Evolutionary conservation across 1,284 basidiomycete species (phyloP).

Genomic region (Ustilago loliicola): DNA sequence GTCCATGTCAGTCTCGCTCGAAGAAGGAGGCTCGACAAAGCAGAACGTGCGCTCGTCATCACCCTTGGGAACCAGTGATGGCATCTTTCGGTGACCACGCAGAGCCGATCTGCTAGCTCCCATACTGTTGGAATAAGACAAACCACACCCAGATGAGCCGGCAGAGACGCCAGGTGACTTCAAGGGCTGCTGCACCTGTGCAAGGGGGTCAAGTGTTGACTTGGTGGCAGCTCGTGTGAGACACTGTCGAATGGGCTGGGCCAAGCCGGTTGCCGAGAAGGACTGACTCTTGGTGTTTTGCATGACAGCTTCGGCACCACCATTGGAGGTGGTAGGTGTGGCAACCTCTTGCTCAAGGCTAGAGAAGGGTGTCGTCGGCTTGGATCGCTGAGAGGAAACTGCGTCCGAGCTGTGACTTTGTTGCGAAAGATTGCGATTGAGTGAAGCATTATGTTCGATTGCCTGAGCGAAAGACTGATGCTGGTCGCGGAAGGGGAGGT

Average conservation of each 20-base stretch:
- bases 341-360: neutral
- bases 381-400: constrained; percentile 9
- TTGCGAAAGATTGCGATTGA: constrained; percentile 21
- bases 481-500: constrained; percentile 32
- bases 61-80: constrained; percentile 35
- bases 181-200: constrained; percentile 1
- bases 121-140: constrained; percentile 25
- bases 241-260: constrained; percentile 25
- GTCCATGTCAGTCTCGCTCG: constrained; percentile 25
- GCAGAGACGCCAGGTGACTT: constrained; percentile 7
- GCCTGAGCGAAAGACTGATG: constrained; percentile 35
- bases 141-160: neutral
- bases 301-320: neutral
- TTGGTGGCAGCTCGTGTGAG: constrained; percentile 35
- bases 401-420: constrained; percentile 25
- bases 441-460: constrained; percentile 17
- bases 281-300: constrained; percentile 33
- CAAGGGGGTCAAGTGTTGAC: constrained; percentile 18
- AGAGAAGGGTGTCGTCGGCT: constrained; percentile 1
- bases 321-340: constrained; percentile 7
- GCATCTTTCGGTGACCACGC: constrained; percentile 22
- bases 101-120: neutral
- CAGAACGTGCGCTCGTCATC: constrained; percentile 44
- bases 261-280: constrained; percentile 16
- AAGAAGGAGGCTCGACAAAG: constrained; percentile 27